Percentiles rank a stretch among this genome's conserved stretches.
Evolutionary conservation across 2,329 filamentous ascomycete species (phyloP).

Genomic region (Lecanoromycetidae sp.): DNA sequence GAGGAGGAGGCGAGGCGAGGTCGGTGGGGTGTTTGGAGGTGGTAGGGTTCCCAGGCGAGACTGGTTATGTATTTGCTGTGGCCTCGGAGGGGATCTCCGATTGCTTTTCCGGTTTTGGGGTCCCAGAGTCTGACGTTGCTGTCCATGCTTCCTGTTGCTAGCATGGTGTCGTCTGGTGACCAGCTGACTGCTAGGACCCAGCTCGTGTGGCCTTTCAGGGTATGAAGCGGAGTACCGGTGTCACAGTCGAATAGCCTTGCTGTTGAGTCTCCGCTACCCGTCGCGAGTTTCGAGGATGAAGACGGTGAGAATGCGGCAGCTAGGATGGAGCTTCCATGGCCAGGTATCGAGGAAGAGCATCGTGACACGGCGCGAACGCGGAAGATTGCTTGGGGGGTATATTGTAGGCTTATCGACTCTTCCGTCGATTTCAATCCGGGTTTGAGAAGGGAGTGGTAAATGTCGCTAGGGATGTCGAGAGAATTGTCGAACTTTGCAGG

Average conservation of each 20-base stretch:
- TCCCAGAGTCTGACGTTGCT: slow-evolving; percentile 87
- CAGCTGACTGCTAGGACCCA: slow-evolving; percentile 85
- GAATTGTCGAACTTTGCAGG: slow-evolving; percentile 26
- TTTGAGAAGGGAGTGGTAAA: slow-evolving; percentile 41
- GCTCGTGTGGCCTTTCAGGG: slow-evolving; percentile 72
- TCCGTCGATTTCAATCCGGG: slow-evolving; percentile 45
- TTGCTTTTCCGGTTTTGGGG: slow-evolving; percentile 61
- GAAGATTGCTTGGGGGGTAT: slow-evolving; percentile 81
- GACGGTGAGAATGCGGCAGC: slow-evolving; percentile 74
- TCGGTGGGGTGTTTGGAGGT: slow-evolving; percentile 61
- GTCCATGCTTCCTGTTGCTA: slow-evolving; percentile 89
- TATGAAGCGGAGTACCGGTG: slow-evolving; percentile 78
- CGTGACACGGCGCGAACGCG: slow-evolving; percentile 82
- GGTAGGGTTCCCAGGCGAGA: slow-evolving; percentile 87
- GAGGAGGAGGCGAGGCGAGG: slow-evolving; percentile 74
- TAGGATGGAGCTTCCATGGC: slow-evolving; percentile 84
- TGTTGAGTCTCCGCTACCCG: slow-evolving; percentile 81
- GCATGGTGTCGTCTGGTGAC: slow-evolving; percentile 66
- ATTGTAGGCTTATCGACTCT: slow-evolving; percentile 48
- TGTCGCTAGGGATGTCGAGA: slow-evolving; percentile 34
- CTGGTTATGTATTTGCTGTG: slow-evolving; percentile 84
- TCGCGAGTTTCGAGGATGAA: slow-evolving; percentile 65
- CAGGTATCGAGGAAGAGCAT: slow-evolving; percentile 76
- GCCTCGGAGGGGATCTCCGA: slow-evolving; percentile 64
- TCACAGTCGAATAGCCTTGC: slow-evolving; percentile 91